These are phyloP conservation scores for Fusarium albidum DNA, from an alignment of 2,329 filamentous ascomycete species.

Conservation along the genomic window DNA sequence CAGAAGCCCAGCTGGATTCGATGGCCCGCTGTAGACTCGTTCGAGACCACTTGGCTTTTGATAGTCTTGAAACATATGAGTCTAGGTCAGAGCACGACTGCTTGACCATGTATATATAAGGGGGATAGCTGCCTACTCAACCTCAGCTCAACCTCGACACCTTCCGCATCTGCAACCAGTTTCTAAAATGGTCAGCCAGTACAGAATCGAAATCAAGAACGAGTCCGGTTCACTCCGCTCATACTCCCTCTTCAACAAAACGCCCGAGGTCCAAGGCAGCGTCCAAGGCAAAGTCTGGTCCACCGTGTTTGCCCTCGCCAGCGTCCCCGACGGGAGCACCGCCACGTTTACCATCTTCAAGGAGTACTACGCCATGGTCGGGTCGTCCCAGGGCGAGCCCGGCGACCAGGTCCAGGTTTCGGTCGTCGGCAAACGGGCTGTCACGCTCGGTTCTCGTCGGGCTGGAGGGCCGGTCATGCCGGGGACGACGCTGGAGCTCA, in stretches of 20 bases:
- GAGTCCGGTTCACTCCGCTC: not conserved
- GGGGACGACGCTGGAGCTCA: not conserved
- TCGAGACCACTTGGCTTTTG: too few species aligned
- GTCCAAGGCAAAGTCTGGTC: not conserved
- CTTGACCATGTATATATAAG: too few species aligned
- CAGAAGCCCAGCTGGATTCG: too few species aligned
- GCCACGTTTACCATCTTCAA: not conserved
- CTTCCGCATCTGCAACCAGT: too few species aligned
- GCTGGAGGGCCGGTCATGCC: not conserved
- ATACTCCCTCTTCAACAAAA: not conserved
- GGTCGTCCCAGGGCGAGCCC: not conserved
- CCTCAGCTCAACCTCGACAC: too few species aligned
- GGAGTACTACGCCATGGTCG: not conserved
- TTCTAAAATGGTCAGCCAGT: not conserved
- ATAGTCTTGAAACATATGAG: too few species aligned
- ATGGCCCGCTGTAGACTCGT: too few species aligned
- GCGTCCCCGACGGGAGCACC: not conserved
- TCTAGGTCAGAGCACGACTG: too few species aligned
- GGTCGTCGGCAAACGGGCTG: not conserved
- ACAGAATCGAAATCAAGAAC: not conserved
- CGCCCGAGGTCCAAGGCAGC: not conserved
- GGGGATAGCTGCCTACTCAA: too few species aligned
- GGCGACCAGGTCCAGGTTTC: not conserved
- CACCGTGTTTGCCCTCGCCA: not conserved
- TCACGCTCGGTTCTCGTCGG: not conserved